These are phyloP conservation scores for Stagonosporopsis cucurbitacearum DNA, from an alignment of 2,329 filamentous ascomycete genomes.

Conservation along the genomic window DNA sequence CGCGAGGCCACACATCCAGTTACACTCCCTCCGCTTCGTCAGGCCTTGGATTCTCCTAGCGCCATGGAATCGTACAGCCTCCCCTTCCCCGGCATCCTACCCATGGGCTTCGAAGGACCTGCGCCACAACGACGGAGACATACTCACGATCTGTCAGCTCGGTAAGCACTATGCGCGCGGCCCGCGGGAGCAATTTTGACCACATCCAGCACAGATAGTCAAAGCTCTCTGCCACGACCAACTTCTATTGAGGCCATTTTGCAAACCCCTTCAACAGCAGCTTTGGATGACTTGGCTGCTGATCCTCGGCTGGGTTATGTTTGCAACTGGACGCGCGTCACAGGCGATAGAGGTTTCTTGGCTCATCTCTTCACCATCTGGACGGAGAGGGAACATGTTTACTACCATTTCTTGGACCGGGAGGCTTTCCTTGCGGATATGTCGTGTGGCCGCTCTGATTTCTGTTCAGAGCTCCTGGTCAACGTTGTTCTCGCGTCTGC, in stretches of 20 bases:
- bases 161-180: conserved; percentile 27
- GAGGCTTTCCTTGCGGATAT: conserved; percentile 42
- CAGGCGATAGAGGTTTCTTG: conserved; percentile 27
- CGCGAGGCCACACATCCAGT: conserved; percentile 19
- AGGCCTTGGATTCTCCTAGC: conserved; percentile 34
- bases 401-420: conserved; percentile 41
- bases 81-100: conserved; percentile 26
- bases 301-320: conserved; percentile 31
- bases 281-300: conserved; percentile 9
- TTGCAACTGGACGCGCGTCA: conserved; percentile 35
- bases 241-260: conserved; percentile 35
- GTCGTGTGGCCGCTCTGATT: conserved; percentile 29
- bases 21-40: conserved; percentile 39
- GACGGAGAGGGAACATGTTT: conserved; percentile 36
- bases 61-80: conserved; percentile 21
- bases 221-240: conserved; percentile 20
- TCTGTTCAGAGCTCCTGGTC: conserved; percentile 41
- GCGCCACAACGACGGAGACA: conserved; percentile 35
- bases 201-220: conserved; percentile 40
- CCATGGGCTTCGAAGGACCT: conserved; percentile 29
- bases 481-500: conserved; percentile 41
- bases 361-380: conserved; percentile 34
- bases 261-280: conserved; percentile 16
- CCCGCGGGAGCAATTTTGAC: conserved; percentile 31
- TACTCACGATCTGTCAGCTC: conserved; percentile 33